Base-by-base conservation (phyloP, 441 rosid species). In the Adansonia madagascariensis region DNA sequence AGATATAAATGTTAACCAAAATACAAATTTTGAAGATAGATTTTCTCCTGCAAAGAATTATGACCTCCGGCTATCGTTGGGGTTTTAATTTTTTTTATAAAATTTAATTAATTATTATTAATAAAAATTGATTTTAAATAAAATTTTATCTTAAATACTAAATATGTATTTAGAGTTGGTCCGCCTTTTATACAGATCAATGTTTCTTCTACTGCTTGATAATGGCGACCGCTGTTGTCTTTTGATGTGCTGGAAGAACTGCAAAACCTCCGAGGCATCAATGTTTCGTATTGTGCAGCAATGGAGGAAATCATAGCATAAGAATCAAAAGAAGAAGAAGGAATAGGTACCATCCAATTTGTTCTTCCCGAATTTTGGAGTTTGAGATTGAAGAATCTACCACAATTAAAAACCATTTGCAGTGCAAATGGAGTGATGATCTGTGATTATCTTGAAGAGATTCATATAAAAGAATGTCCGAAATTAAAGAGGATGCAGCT, bases 271-370 rank as follows among this genome's bases (percentile, higher is more conserved):
- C 31, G 0, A 4, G 1, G 4, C 4, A 11, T 49, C 53, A 6
- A 55, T 7, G 18, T 83, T 27, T 49, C 53, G 2, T 49, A 1
- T 10, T 10, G 53, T 49, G 53, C 11, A 10, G 53, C 53, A 49
- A 11, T 49, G 53, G 68, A 68, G 73, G 88, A 81, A 80, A 73
- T 81, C 52, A 70, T 81, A 71, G 76, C 46, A 31, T 47, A 46
- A 17, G 60, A 65, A 43, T 53, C 27, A 24, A 24, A 24, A 24
- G 27, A 24, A 10, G 46, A 22, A 18, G 73, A 24, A 63, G 63
- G 3, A 27, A 31, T 4, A 10, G n/a, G 9, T 2, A 22, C 17
- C 17, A 3, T 46, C 12, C 2, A 20, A 24, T 46, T 75, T 15
- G 15, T 46, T 27, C 60, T 66, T 8, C 81, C 88, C 11, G 68